Evolutionary conservation across 805 yeast genomes (phyloP).

Genomic region (Kodamaea hsintzibuensis): DNA sequence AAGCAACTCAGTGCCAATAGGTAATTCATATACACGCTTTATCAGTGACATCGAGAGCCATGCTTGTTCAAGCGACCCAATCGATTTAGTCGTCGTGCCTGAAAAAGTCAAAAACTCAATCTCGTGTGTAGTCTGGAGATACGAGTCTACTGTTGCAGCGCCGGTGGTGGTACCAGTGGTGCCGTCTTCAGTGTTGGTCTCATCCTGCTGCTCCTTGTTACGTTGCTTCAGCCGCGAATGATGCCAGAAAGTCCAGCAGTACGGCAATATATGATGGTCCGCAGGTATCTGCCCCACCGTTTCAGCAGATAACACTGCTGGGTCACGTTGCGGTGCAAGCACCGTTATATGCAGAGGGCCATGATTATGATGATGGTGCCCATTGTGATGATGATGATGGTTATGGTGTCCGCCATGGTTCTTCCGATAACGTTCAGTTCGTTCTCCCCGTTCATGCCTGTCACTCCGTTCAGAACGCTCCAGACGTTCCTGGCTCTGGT

Average conservation of each 20-base stretch:
- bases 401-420: slow-evolving; percentile 10
- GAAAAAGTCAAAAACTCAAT: slow-evolving; percentile 37
- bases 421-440: neutral
- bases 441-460: slow-evolving; percentile 7
- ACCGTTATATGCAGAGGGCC: slow-evolving; percentile 5
- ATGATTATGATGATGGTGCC: slow-evolving; percentile 8
- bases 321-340: slow-evolving; percentile 37
- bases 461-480: slow-evolving; percentile 11
- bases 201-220: slow-evolving; percentile 17
- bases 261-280: slow-evolving; percentile 42
- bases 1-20: slow-evolving; percentile 52
- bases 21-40: slow-evolving; percentile 39
- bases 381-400: slow-evolving; percentile 12
- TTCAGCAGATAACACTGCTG: slow-evolving; percentile 35
- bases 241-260: slow-evolving; percentile 53
- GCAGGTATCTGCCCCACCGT: slow-evolving; percentile 26
- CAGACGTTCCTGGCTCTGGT: slow-evolving; percentile 27
- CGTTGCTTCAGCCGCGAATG: slow-evolving; percentile 36
- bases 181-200: slow-evolving; percentile 10
- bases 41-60: slow-evolving; percentile 47
- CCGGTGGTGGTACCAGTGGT: slow-evolving; percentile 14
- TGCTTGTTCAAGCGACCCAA: slow-evolving; percentile 54
- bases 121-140: slow-evolving; percentile 47
- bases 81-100: slow-evolving; percentile 21
- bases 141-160: slow-evolving; percentile 35